A percentile compares a stretch with the other conserved stretches of the same genome.
phyloP scores from a whole-genome alignment of 1,139 yeast genomes.

The Suhomyces guaymorum region DNA sequence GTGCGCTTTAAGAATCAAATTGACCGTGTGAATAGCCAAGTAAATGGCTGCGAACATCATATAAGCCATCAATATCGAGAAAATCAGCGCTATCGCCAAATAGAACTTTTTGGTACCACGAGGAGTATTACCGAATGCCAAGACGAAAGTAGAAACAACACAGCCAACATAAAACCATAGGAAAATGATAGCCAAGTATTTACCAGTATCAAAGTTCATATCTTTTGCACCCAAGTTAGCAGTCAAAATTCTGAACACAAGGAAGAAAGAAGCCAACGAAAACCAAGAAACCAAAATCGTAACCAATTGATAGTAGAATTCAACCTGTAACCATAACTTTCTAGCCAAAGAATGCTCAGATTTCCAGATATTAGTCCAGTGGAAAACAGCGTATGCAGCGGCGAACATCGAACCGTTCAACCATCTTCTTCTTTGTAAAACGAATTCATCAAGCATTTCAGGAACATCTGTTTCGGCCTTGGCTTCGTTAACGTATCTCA shows the following conservation, averaged over 20 bases:
- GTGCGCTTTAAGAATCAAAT: constrained; percentile 35
- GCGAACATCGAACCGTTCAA: constrained; percentile 84
- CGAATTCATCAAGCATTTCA: constrained; percentile 67
- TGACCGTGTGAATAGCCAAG: constrained; percentile 74
- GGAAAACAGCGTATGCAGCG: constrained; percentile 72
- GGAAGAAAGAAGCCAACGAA: constrained; percentile 71
- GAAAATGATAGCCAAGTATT: constrained; percentile 25
- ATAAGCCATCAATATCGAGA: constrained; percentile 30
- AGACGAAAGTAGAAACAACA: constrained; percentile 28
- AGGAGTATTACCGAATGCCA: constrained; percentile 32
- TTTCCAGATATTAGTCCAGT: constrained; percentile 69
- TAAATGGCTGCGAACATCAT: constrained; percentile 69
- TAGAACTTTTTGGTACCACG: constrained; percentile 28
- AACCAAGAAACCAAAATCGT: constrained; percentile 77
- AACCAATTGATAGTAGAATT: constrained; percentile 67
- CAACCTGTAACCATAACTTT: constrained; percentile 63
- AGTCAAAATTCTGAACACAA: constrained; percentile 68
- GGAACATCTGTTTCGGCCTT: constrained; percentile 87
- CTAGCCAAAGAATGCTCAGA: constrained; percentile 64
- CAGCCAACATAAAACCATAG: constrained; percentile 29
- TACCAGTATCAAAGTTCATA: constrained; percentile 33
- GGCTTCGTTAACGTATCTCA: constrained; percentile 73
- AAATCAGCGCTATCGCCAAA: constrained; percentile 22
- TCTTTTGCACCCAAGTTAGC: constrained; percentile 53
- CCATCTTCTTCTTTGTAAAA: constrained; percentile 82